These are phyloP conservation scores for Blastocystis sp. DNA, from an alignment of 352 stramenopile species.

Conservation along the genomic window DNA sequence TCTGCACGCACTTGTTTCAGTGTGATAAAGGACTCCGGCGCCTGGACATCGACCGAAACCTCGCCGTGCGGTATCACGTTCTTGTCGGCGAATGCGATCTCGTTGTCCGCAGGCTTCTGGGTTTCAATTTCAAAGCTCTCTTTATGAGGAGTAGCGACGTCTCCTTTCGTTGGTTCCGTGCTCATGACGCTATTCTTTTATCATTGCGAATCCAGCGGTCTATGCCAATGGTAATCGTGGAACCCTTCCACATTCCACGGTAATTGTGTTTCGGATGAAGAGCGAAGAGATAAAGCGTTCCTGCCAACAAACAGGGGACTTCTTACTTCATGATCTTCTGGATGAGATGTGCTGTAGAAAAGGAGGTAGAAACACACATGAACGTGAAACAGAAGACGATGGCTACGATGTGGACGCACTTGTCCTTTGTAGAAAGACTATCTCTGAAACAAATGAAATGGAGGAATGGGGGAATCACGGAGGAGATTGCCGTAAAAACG, in stretches of 20 bases:
- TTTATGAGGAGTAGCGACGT: not conserved
- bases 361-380: constrained; percentile 53
- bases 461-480: constrained; percentile 47
- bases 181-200: constrained; percentile 19
- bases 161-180: not conserved
- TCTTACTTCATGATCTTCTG: constrained; percentile 52
- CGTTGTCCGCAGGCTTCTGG: constrained; percentile 18
- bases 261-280: not conserved
- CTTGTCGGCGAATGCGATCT: constrained; percentile 23
- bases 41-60: not conserved
- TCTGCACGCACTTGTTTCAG: not conserved
- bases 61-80: constrained; percentile 19
- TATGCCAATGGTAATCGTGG: not conserved
- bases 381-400: constrained; percentile 43
- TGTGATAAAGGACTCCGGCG: not conserved
- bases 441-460: constrained; percentile 31
- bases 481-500: constrained; percentile 65
- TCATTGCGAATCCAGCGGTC: not conserved
- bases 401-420: constrained; percentile 3
- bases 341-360: constrained; percentile 42
- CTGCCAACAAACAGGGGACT: not conserved
- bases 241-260: not conserved
- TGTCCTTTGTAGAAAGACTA: not conserved
- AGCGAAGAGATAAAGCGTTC: not conserved
- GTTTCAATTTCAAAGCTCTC: constrained; percentile 71